These are phyloP conservation scores for Tetradesmus obliquus DNA, from an alignment of 139 green algal species.

Conservation along the genomic window DNA sequence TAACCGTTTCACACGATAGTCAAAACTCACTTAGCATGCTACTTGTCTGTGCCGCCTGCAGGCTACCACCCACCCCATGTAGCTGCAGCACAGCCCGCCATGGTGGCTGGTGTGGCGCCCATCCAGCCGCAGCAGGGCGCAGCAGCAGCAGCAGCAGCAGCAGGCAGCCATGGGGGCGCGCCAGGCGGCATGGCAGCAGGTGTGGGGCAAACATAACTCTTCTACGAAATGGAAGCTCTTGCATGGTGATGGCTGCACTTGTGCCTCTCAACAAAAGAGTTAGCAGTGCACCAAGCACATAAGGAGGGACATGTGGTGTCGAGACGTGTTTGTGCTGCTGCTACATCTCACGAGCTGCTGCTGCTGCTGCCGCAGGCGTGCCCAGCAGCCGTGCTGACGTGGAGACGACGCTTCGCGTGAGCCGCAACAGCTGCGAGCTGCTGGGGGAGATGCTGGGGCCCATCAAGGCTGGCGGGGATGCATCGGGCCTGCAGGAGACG, in stretches of 20 bases:
- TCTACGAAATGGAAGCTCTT: too few species aligned
- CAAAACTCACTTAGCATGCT: neutral
- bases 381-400: neutral
- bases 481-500: slow-evolving; percentile 51
- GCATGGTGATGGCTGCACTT: neutral
- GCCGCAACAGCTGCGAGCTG: slow-evolving; percentile 44
- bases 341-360: neutral
- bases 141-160: neutral
- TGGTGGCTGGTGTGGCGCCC: slow-evolving; percentile 18
- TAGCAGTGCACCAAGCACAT: neutral
- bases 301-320: too few species aligned
- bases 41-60: neutral
- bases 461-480: slow-evolving; percentile 31
- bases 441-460: slow-evolving; percentile 46
- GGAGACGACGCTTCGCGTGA: slow-evolving; percentile 23
- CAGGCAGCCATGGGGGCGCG: neutral
- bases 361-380: neutral
- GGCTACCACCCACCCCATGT: slow-evolving; percentile 25
- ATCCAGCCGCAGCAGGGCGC: neutral
- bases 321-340: neutral
- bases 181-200: neutral
- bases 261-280: neutral
- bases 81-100: slow-evolving; percentile 31
- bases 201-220: too few species aligned
- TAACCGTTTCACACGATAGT: too few species aligned